A percentile compares a stretch with the other conserved stretches of the same genome.
These are phyloP conservation scores for Acanthamoeba divionensis DNA, from an alignment of 208 protist genomes.

Conservation along the genomic window DNA sequence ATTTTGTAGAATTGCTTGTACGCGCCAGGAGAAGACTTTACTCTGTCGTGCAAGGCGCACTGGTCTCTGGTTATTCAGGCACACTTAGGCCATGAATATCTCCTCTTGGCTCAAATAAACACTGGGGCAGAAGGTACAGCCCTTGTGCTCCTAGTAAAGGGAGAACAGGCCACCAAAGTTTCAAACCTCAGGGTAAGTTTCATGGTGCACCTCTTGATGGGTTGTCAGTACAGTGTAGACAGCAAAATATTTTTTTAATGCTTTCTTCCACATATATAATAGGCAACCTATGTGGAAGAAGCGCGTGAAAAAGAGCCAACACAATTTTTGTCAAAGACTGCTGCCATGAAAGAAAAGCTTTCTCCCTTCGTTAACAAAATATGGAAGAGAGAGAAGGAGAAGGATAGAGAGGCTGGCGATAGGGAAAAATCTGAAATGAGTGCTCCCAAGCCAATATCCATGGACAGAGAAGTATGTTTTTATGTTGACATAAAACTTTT, in stretches of 20 bases:
- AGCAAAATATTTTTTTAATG: background rate
- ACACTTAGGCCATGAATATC: slow-evolving; percentile 2
- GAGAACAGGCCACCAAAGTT: background rate
- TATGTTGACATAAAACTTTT: too few relatives aligned
- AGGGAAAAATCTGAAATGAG: too few relatives aligned
- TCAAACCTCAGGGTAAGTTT: background rate
- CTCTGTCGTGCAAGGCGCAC: slow-evolving; percentile 43
- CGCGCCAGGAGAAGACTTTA: background rate
- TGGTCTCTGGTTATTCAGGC: slow-evolving; percentile 23
- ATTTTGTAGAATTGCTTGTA: slow-evolving; percentile 30
- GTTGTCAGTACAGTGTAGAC: background rate
- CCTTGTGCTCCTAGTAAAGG: background rate
- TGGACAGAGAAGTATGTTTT: too few relatives aligned
- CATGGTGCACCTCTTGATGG: background rate
- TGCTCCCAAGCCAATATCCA: too few relatives aligned
- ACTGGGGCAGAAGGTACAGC: slow-evolving; percentile 24
- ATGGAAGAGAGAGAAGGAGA: too few relatives aligned
- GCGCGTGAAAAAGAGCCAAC: background rate
- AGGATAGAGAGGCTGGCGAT: too few relatives aligned
- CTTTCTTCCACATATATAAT: background rate
- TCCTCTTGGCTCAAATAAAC: background rate
- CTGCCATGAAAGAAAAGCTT: slow-evolving; percentile 2
- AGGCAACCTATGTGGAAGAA: slow-evolving; percentile 4
- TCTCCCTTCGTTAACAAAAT: slow-evolving; percentile 41
- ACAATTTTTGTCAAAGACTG: too few relatives aligned